Conservation (phyloP, 75 land plant species). For the Pseudotsuga menziesii region DNA sequence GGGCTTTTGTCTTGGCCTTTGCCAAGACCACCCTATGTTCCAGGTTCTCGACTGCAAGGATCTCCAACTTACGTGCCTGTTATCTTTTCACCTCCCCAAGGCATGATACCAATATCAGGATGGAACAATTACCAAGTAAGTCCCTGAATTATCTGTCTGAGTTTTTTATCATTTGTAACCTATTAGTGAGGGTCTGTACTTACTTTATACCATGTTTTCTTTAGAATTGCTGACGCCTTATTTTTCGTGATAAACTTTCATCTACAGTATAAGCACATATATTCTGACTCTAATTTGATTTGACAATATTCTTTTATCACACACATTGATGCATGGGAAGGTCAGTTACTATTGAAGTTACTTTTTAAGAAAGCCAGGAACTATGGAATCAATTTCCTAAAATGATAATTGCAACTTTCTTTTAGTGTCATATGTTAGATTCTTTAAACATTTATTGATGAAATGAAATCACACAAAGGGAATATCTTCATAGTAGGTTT, state of each 20-base stretch:
- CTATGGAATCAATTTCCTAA: too few species aligned
- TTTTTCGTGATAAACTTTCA: not conserved
- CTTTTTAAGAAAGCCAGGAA: too few species aligned
- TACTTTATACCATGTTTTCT: not conserved
- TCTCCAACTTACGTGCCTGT: constrained; percentile 43
- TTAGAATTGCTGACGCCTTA: not conserved
- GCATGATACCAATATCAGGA: constrained; percentile 24
- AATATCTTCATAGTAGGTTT: too few species aligned
- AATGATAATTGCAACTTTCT: too few species aligned
- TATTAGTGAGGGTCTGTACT: not conserved
- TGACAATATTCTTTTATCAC: too few species aligned
- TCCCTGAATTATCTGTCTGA: not conserved
- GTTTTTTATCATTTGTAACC: not conserved
- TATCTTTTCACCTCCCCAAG: constrained; percentile 32
- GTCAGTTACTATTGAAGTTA: too few species aligned
- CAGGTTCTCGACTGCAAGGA: constrained; percentile 41
- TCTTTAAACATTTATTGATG: too few species aligned
- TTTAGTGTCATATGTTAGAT: too few species aligned
- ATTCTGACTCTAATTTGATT: too few species aligned
- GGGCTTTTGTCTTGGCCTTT: constrained; percentile 54
- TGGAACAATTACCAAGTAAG: constrained; percentile 62
- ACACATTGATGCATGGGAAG: too few species aligned
- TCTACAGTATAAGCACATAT: not conserved
- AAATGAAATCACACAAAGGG: too few species aligned
- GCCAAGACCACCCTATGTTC: constrained; percentile 39